Base-by-base conservation (phyloP, 2,329 filamentous ascomycete genomes). In the Nothophoma quercina region DNA sequence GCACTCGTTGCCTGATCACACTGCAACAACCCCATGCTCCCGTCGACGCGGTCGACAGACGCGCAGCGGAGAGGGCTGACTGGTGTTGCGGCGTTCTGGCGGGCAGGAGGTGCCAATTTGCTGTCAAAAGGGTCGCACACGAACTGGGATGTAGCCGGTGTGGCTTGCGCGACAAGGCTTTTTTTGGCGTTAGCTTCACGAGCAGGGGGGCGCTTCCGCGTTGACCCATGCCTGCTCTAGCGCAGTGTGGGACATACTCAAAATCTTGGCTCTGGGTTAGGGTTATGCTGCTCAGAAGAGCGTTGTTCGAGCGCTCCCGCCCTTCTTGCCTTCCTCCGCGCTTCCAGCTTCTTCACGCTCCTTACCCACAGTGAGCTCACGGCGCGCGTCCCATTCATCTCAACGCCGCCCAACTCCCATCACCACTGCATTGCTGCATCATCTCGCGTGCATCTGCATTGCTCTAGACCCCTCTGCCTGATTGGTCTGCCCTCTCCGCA, bases 281-380 rank as follows among this genome's bases (percentile, higher is more conserved):
- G 60, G 56, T 59, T 62, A 45, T 43, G 46, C 26, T 48, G 32
- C 28, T 36, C 43, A 55, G 58, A 63, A 55, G 61, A 65, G 56
- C 61, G 61, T 65, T 65, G 57, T 49, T 49, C 30, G 55, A 59
- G 55, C 54, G 54, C 56, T 40, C 55, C 55, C 58, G 52, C 55
- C 56, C 62, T 58, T 65, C 60, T 57, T 54, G 52, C 57, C 63
- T 60, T 56, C 55, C 55, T 59, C 60, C 55, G 36, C 50, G 59
- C 59, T 60, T 60, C 51, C 43, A 48, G 50, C 43, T 53, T 44
- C 59, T 55, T 63, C 63, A 56, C 64, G 56, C 56, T 64, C 50
- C 33, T 57, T 48, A 55, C 56, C 51, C 62, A 45, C 58, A 59
- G 56, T 57, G 50, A 62, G 59, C 47, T 56, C 55, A 41, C 43